Base-by-base conservation (phyloP, 257 asterid species). In the Nicotiana tomentosiformis region DNA sequence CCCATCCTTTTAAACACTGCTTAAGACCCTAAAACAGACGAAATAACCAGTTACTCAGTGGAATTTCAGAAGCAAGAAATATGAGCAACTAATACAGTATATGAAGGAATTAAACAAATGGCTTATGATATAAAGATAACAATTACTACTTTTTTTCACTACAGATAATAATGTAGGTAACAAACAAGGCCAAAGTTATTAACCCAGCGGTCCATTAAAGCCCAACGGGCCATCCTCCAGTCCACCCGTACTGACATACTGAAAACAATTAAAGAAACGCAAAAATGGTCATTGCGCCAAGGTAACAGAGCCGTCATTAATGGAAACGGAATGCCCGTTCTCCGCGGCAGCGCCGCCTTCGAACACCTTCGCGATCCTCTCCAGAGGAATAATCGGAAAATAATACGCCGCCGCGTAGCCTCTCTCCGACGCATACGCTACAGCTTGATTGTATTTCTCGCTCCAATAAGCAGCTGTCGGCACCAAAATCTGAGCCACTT, bases 381-480 rank as follows among this genome's bases (percentile, higher is more conserved):
- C 97, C 0, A 88, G 78, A 57, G 97, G 96, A 66, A 95, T 89
- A 14, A 87, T 26, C 4, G 98, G 98, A 77, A 95, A 64, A 82
- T 90, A 95, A 81, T 11, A 46, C 86, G 93, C 90, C 85, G 77
- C 82, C 67, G 84, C 64, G 23, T 88, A 90, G 18, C 97, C 96
- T 74, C 62, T 90, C 77, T 85, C 88, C 0, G 85, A 86, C 37
- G 90, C 83, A 20, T 78, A 82, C 5, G 83, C 82, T 86, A 92
- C 91, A 5, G 84, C 82, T 39, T 84, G 91, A 29, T 95, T 95
- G 76, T 95, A 95, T 84, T 89, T 90, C 87, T 93, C 98, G 10
- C 94, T 92, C 97, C 94, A 93, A 80, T 93, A 87, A 0, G 94
- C 92, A 2, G 90, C 97, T 53, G 97, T 92, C 0, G 98, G 98